Base-by-base conservation (phyloP, 1,284 basidiomycete species). In the Cystobasidium pallidum region DNA sequence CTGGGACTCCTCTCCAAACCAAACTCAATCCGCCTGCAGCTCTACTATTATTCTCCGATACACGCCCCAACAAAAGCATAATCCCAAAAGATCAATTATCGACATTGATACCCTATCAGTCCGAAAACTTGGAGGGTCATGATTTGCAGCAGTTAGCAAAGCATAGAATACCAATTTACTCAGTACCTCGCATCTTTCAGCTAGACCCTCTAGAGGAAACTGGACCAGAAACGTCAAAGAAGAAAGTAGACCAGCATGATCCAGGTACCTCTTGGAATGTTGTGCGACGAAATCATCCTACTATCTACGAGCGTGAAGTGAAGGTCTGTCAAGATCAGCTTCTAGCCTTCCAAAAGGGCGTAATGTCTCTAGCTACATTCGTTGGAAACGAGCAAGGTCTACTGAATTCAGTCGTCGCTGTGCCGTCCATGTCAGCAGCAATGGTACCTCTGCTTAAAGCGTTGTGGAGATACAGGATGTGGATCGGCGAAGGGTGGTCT, bases 401-500 rank as follows among this genome's bases (percentile, higher is more conserved):
- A n/a, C 19, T n/a, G 13, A 28, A 34, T 1, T 26, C 62, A 3
- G 21, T 68, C 43, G 36, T 68, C 8, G 51, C 36, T 24, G 15
- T 68, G 19, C 67, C 67, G 19, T 43, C 57, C 11, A 41, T 36
- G 15, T 41, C 34, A 2, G 43, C n/a, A 34, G 21, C 13, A n/a
- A 13, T n/a, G 19, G 7, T 61, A 19, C 67, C 67, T n/a, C 49
- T 70, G 10, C 49, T 70, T 28, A 70, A 61, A 28, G 67, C 67
- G 8, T 58, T 70, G 2, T 70, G 67, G 67, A 70, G 67, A 52
- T 61, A 45, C 13, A 21, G 67, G 2, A 47, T 70, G 67, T 70
- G 67, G 67, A 26, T 62, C 3, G 67, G 67, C 1, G 67, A 70
- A 62, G 67, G 67, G 13, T 70, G 67, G 67, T 45, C 55, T 8